These are phyloP conservation scores for Labyrinthula sp. DNA, from an alignment of 352 stramenopile species.

Conservation along the genomic window DNA sequence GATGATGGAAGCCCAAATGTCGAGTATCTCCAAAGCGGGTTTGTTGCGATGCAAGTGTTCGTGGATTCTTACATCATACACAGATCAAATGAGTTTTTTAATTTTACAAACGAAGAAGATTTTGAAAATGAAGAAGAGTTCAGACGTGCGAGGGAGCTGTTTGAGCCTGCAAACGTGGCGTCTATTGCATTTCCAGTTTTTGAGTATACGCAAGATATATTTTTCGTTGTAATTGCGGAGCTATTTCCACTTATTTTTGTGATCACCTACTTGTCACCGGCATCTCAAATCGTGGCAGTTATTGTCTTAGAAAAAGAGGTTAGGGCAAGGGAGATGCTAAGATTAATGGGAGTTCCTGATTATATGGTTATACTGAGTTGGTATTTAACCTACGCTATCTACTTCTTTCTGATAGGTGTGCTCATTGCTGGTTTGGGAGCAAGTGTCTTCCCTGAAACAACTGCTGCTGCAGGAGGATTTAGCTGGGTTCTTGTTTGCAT, in stretches of 20 bases:
- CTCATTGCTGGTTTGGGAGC: constrained; percentile 11
- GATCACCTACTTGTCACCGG: constrained; percentile 21
- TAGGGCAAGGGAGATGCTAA: constrained; percentile 26
- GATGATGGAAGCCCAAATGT: neutral
- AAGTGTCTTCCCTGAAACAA: constrained; percentile 17
- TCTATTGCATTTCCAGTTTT: constrained; percentile 27
- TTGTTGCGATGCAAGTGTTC: constrained; percentile 25
- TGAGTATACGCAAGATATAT: constrained; percentile 8
- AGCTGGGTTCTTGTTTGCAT: constrained; percentile 14
- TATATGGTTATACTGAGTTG: constrained; percentile 5
- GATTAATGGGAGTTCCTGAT: constrained; percentile 30
- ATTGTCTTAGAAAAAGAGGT: constrained; percentile 33
- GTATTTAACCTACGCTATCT: constrained; percentile 31
- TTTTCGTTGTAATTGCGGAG: constrained; percentile 9
- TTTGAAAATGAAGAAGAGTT: neutral
- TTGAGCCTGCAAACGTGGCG: constrained; percentile 5
- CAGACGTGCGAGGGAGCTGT: constrained; percentile 6
- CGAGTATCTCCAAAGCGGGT: constrained; percentile 20
- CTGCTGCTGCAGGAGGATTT: neutral
- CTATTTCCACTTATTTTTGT: constrained; percentile 24
- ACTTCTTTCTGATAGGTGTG: constrained; percentile 27
- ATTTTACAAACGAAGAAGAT: constrained; percentile 9
- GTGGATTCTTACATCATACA: constrained; percentile 30
- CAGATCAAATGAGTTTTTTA: constrained; percentile 1
- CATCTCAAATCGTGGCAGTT: constrained; percentile 16